Conservation (phyloP, 768 basidiomycete genomes). For the Rhizopogon vesiculosus region DNA sequence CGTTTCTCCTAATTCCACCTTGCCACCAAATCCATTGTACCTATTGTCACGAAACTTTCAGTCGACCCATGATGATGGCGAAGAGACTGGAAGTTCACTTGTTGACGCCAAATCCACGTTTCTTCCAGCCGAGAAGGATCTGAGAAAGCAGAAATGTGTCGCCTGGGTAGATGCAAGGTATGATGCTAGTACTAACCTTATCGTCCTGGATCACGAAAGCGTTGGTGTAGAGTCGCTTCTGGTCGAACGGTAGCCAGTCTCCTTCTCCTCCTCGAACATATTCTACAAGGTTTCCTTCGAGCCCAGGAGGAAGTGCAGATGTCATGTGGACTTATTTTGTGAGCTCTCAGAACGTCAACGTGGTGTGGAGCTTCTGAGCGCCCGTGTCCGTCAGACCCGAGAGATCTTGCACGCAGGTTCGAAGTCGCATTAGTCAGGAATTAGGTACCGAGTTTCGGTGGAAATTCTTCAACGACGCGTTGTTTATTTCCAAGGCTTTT, state of each 20-base stretch:
- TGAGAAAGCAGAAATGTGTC: constrained; percentile 45
- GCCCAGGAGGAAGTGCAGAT: constrained; percentile 37
- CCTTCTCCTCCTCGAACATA: constrained; percentile 37
- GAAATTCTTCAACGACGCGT: not conserved
- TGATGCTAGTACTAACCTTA: constrained; percentile 31
- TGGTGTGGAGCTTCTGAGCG: no score
- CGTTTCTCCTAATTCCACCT: constrained; percentile 74
- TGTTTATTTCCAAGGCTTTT: not conserved
- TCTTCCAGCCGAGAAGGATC: constrained; percentile 75
- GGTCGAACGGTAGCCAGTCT: constrained; percentile 44
- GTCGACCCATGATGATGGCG: not conserved
- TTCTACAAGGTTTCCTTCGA: constrained; percentile 27
- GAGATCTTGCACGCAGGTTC: not conserved
- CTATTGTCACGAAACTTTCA: constrained; percentile 31
- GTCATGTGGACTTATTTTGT: not conserved
- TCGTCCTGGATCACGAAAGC: constrained; percentile 56
- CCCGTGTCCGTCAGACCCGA: no score
- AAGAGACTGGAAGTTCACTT: constrained; percentile 32
- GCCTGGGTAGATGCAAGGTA: not conserved
- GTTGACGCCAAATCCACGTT: constrained; percentile 67
- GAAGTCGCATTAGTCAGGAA: not conserved
- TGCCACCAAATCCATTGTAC: constrained; percentile 89
- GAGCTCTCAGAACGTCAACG: no score
- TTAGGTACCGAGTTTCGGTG: not conserved
- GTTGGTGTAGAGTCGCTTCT: constrained; percentile 57